Evolutionary conservation across 2,329 filamentous ascomycete genomes (phyloP).

Genomic region (Thelonectria rubi): DNA sequence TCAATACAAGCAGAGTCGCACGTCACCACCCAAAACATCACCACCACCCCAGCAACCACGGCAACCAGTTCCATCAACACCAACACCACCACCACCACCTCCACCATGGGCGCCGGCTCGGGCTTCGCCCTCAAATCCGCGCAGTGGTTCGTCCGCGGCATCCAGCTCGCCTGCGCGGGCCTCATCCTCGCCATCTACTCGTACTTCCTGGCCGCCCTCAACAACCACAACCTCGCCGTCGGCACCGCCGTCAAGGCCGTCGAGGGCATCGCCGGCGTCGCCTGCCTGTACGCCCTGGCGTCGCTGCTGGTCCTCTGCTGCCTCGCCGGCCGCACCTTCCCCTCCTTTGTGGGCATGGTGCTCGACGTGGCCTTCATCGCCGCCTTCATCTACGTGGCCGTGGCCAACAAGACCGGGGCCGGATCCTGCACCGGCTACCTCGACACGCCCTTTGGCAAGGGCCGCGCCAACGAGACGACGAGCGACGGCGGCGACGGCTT

Average conservation of each 20-base stretch:
- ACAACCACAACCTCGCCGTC: constrained; percentile 71
- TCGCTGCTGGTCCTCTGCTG: constrained; percentile 82
- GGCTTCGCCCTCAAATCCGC: constrained; percentile 70
- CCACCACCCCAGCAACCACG: neutral
- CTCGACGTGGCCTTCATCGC: constrained; percentile 81
- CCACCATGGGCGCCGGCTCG: constrained; percentile 44
- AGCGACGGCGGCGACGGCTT: constrained; percentile 59
- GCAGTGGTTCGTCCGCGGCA: constrained; percentile 75
- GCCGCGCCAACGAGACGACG: constrained; percentile 61
- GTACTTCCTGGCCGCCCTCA: constrained; percentile 82
- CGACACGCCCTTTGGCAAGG: constrained; percentile 74
- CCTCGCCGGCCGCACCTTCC: constrained; percentile 77
- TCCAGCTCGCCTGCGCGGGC: constrained; percentile 77
- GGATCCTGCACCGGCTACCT: constrained; percentile 68
- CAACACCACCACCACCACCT: constrained; percentile 1
- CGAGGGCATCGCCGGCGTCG: constrained; percentile 79
- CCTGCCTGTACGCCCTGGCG: constrained; percentile 76
- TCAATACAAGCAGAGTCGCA: no score
- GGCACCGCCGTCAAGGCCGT: constrained; percentile 75
- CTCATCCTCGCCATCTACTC: constrained; percentile 82
- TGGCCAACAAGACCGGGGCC: constrained; percentile 75
- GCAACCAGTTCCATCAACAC: neutral
- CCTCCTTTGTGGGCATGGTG: constrained; percentile 76
- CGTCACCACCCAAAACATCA: neutral
- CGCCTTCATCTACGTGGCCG: constrained; percentile 83